Evolutionary conservation across 768 basidiomycete species (phyloP).

Genomic region (Pleurotus djamor): DNA sequence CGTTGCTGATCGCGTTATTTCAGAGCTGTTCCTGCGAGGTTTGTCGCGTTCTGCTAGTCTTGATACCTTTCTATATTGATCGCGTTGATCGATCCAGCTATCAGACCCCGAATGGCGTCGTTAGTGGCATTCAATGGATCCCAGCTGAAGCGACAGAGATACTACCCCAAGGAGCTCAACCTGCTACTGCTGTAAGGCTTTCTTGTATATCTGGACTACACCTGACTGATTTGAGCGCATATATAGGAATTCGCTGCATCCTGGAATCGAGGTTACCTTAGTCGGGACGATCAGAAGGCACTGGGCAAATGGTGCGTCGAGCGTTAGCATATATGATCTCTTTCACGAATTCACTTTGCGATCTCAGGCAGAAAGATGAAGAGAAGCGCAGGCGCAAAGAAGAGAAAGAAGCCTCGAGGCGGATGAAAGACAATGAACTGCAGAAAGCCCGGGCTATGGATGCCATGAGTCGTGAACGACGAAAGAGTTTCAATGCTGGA

Average conservation of each 20-base stretch:
- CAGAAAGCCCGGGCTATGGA: constrained; percentile 59
- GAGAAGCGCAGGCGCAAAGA: constrained; percentile 43
- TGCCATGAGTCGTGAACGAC: constrained; percentile 41
- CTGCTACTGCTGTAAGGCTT: constrained; percentile 46
- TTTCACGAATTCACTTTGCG: not conserved
- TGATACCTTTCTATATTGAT: constrained; percentile 10
- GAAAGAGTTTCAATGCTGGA: constrained; percentile 52
- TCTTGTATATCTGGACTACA: constrained; percentile 10
- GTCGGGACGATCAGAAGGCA: constrained; percentile 34
- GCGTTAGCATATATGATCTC: not conserved
- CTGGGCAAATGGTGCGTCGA: constrained; percentile 41
- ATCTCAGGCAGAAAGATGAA: constrained; percentile 43
- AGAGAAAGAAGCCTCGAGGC: constrained; percentile 40
- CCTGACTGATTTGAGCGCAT: not conserved
- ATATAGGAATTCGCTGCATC: constrained; percentile 57
- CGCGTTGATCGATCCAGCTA: constrained; percentile 49
- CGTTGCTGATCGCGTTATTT: constrained; percentile 11
- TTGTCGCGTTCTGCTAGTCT: constrained; percentile 14
- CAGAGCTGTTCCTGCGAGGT: constrained; percentile 79
- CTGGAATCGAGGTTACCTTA: constrained; percentile 45
- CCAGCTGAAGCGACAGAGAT: constrained; percentile 69
- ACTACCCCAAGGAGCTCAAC: constrained; percentile 57
- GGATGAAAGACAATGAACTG: constrained; percentile 53
- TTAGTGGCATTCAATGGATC: constrained; percentile 61
- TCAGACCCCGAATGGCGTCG: constrained; percentile 64